Base-by-base conservation (phyloP, 2,329 filamentous ascomycete genomes). In the Colletotrichum lupini region DNA sequence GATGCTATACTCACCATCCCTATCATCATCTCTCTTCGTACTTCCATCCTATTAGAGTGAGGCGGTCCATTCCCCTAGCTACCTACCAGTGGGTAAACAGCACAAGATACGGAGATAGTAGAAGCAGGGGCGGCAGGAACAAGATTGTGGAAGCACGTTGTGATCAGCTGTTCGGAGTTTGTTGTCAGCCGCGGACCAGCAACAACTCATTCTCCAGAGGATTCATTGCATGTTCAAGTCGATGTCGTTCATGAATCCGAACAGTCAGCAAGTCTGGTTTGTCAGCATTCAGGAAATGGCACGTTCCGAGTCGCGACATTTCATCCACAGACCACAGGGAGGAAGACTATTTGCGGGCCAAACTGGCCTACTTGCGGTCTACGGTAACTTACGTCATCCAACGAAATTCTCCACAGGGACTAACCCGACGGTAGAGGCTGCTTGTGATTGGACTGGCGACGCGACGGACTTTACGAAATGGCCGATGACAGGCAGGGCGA, bases 401-500 rank as follows among this genome's bases (percentile, higher is more conserved):
- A n/a, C 12, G 26, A 16, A 35, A 70, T 42, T 42, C 53, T 57
- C 67, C 71, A 70, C 46, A 65, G 26, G 24, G 26, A 46, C 66
- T 26, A 65, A 46, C 55, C 58, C 66, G 61, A 53, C 59, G 46
- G 14, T n/a, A 22, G 32, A 67, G 35, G 35, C 56, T 46, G 55
- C 63, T 64, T 24, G 46, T 55, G 56, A 35, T 28, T 28, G 37
- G n/a, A 53, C 53, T n/a, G 42, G 42, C 53, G 55, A 69, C 52
- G 60, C 59, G 66, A 69, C 70, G 66, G 66, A 46, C 67, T 46
- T 61, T 30, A 35, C 56, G 37, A 70, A 60, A 70, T 26, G 67
- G 46, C 67, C 67, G 60, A 73, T 42, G 22, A 52, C 30, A 42
- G 55, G 46, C 63, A 67, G 63, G 49, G 66, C 46, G 22, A 42